These are phyloP conservation scores for Mycena alexandri DNA, from an alignment of 768 basidiomycete genomes.

Conservation along the genomic window DNA sequence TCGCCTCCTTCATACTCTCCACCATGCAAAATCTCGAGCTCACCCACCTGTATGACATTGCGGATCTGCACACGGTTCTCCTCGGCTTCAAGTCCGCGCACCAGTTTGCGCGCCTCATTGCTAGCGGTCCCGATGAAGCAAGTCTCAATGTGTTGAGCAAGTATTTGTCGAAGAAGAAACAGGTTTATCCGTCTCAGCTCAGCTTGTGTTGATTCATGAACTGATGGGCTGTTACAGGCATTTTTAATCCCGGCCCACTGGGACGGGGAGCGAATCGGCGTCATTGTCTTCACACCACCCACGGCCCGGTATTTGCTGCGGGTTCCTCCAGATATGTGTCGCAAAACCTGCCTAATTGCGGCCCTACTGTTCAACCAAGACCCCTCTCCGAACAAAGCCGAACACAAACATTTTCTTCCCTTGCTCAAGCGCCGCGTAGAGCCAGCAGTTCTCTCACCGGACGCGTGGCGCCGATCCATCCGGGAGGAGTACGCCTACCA, in stretches of 20 bases:
- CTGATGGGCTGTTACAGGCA: neutral
- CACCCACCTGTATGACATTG: neutral
- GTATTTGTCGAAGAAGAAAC: constrained; percentile 3
- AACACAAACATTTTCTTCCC: neutral
- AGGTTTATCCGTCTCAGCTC: neutral
- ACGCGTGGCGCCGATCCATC: constrained; percentile 14
- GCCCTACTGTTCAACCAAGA: neutral
- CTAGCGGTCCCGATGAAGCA: neutral
- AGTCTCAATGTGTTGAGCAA: neutral
- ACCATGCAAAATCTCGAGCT: constrained; percentile 1
- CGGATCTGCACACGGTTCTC: constrained; percentile 2
- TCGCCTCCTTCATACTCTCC: constrained; percentile 9
- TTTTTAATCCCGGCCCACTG: neutral
- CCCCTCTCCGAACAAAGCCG: neutral
- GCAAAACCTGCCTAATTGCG: neutral
- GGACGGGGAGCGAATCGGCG: neutral
- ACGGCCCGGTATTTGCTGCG: neutral
- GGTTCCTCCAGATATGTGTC: neutral
- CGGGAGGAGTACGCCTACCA: constrained; percentile 4
- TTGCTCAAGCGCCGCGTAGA: neutral
- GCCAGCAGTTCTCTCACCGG: neutral
- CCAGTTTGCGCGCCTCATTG: constrained; percentile 24
- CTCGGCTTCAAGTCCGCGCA: constrained; percentile 3
- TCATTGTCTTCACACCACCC: constrained; percentile 6
- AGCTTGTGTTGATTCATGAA: neutral